A percentile compares a stretch with the other conserved stretches of the same genome.
These are phyloP conservation scores for Dendryphion nanum DNA, from an alignment of 2,329 filamentous ascomycete species.

Conservation along the genomic window DNA sequence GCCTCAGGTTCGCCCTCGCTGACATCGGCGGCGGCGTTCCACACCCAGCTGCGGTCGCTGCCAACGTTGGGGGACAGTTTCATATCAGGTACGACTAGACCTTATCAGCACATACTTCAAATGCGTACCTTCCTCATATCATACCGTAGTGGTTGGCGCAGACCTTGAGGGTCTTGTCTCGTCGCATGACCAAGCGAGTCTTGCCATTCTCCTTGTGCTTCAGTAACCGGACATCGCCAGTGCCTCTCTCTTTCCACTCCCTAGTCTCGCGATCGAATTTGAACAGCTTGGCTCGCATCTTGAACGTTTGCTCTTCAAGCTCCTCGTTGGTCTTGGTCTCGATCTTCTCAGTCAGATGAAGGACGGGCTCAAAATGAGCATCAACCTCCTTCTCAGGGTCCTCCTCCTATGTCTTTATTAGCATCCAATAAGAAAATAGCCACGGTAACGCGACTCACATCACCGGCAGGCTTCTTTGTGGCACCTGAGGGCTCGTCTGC, in stretches of 20 bases:
- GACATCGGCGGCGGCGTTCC: constrained; percentile 96
- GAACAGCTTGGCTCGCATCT: constrained; percentile 99
- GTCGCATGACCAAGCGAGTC: constrained; percentile 95
- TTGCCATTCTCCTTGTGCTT: constrained; percentile 99
- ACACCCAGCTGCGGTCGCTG: constrained; percentile 98
- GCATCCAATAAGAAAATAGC: not conserved
- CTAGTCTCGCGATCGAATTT: constrained; percentile 88
- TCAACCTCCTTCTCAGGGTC: constrained; percentile 87
- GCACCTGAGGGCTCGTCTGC: constrained; percentile 80
- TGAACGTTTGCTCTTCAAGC: constrained; percentile 94
- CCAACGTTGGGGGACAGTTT: constrained; percentile 97
- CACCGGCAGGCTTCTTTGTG: constrained; percentile 52
- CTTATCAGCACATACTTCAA: constrained; percentile 17
- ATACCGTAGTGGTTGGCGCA: constrained; percentile 99
- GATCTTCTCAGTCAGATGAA: constrained; percentile 93
- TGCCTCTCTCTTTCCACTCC: constrained; percentile 99
- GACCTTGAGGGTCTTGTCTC: constrained; percentile 99
- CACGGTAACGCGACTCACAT: constrained; percentile 46
- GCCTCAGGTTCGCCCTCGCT: constrained; percentile 97
- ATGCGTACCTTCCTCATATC: constrained; percentile 31
- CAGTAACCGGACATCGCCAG: constrained; percentile 90
- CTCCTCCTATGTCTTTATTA: constrained; percentile 55
- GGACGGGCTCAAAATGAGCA: constrained; percentile 95
- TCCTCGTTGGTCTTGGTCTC: constrained; percentile 98
- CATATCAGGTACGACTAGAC: constrained; percentile 91